phyloP scores from a whole-genome alignment of 31 red algal species.

The Endocladia muricata region DNA sequence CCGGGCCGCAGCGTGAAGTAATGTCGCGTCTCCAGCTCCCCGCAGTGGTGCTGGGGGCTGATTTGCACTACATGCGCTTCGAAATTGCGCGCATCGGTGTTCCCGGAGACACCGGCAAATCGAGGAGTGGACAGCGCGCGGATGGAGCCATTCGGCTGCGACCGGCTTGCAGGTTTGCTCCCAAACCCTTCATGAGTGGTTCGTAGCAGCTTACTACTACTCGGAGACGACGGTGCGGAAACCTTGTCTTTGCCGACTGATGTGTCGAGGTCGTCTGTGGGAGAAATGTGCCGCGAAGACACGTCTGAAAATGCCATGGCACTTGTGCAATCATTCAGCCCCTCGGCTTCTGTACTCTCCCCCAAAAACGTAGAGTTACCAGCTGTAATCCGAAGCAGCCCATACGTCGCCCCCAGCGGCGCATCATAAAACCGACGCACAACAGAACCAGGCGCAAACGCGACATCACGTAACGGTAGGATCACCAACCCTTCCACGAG shows the following conservation, averaged over 20 bases:
- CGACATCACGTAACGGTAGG: constrained; percentile 25
- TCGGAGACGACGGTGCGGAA: background rate
- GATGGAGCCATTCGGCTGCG: background rate
- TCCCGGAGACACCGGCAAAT: background rate
- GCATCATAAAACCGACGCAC: constrained; percentile 63
- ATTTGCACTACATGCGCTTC: constrained; percentile 72
- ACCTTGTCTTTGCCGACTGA: background rate
- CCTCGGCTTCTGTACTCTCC: background rate
- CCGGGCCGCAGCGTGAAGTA: constrained; percentile 51
- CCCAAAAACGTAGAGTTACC: constrained; percentile 12
- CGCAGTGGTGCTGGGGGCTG: constrained; percentile 33
- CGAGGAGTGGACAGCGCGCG: background rate
- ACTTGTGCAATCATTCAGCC: background rate
- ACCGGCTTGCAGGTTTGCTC: background rate
- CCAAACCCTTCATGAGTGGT: too few species aligned
- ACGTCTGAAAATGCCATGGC: background rate
- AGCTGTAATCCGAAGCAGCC: constrained; percentile 33
- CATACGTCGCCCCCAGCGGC: constrained; percentile 57
- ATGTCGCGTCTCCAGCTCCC: constrained; percentile 44
- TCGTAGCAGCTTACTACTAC: background rate
- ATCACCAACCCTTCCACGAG: constrained; percentile 47
- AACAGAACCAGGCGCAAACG: constrained; percentile 52
- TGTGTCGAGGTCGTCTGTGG: background rate
- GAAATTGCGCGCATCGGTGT: constrained; percentile 37
- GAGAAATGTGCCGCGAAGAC: background rate